Base-by-base conservation (phyloP, 768 basidiomycete genomes). In the Trametes cubensis region DNA sequence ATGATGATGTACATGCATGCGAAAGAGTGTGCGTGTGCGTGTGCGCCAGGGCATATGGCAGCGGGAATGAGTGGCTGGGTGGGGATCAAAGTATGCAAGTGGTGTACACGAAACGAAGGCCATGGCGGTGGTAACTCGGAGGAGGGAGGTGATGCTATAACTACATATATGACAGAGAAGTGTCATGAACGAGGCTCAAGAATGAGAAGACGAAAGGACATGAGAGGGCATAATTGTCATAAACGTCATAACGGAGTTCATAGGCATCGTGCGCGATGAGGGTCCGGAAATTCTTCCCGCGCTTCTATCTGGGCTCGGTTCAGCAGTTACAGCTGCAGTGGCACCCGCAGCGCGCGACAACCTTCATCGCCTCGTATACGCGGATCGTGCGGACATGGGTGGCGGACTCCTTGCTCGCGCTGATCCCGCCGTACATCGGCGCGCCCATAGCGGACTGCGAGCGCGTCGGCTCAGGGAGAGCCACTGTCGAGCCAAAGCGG, bases 371-470 rank as follows among this genome's bases (percentile, higher is more conserved):
- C 20, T 58, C 54, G 55, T 62, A 71, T 38, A 69, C 66, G 3
- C 66, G 65, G 56, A 71, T 68, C 7, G 59, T 58, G 10, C 70
- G 68, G 3, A 69, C 68, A 21, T 69, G 61, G 15, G 55, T 66
- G 4, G 58, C 44, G 15, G 44, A 38, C 42, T 57, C 48, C 30
- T 52, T 59, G 46, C 39, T 51, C 26, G 50, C 55, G 20, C 15
- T 28, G 58, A 63, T 25, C 18, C 58, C 47, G 61, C 62, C 23
- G 58, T 60, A 49, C 55, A 56, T 44, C 39, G 53, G 38, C 49
- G 54, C 54, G 46, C 45, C 38, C 26, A 17, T 21, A 25, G 39
- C 26, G 14, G 42, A 40, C 25, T 38, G 50, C 63, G 61, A 17
- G 25, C 54, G 60, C 8, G 26, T 23, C 17, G 55, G 20, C 17